Evolutionary conservation across 2,329 filamentous ascomycete species (phyloP).

Genomic region (Cladosporium sp.): DNA sequence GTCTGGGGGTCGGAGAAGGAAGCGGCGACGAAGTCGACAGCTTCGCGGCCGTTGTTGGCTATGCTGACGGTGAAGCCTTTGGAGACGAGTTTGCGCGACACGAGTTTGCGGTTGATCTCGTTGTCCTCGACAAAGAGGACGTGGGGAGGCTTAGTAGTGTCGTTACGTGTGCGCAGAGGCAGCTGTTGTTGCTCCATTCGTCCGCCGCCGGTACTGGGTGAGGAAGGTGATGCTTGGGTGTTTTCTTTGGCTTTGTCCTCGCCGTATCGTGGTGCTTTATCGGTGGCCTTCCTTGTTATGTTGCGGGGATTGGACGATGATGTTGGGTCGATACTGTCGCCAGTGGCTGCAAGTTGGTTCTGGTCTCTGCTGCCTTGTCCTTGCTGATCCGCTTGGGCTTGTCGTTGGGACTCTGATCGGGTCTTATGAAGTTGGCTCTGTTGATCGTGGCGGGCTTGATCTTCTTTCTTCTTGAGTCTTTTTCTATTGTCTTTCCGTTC

Average conservation of each 20-base stretch:
- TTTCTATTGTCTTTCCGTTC: neutral
- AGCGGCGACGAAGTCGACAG: constrained; percentile 24
- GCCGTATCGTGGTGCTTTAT: neutral
- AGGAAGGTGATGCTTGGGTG: neutral
- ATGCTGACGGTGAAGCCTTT: constrained; percentile 29
- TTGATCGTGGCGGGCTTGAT: neutral
- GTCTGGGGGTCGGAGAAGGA: constrained; percentile 15
- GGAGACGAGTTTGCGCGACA: constrained; percentile 25
- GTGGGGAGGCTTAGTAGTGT: constrained; percentile 14
- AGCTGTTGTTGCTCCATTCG: neutral
- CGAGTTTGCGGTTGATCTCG: constrained; percentile 31
- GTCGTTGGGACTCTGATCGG: neutral
- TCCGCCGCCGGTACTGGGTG: neutral
- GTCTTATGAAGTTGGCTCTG: neutral
- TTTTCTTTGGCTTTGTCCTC: neutral
- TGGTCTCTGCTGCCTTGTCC: neutral
- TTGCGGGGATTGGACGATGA: neutral
- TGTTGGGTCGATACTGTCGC: neutral
- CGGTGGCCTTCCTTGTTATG: neutral
- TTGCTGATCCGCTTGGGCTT: neutral
- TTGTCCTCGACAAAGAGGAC: constrained; percentile 33
- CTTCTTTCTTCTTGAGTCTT: neutral
- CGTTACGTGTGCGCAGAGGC: neutral
- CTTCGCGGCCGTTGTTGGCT: constrained; percentile 32
- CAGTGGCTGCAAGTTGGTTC: neutral